Base-by-base conservation (phyloP, 2,329 filamentous ascomycete species). In the Diplodia intermedia region DNA sequence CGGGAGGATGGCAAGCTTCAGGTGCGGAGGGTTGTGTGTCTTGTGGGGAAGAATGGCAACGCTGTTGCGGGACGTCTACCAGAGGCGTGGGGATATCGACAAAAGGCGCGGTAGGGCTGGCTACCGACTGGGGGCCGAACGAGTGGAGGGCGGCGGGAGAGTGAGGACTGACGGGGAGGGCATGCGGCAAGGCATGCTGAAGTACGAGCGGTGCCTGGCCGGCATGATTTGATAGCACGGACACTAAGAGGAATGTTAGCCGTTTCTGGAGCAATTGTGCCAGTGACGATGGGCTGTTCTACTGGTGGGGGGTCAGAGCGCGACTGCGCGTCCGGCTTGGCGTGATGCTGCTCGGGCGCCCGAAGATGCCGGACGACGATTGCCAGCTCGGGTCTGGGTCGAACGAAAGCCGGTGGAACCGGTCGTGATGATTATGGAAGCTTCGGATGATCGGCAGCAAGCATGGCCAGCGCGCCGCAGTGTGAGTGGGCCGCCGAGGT, bases 141-240 rank as follows among this genome's bases (percentile, higher is more conserved):
- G 68, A 63, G 33, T 43, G 62, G 55, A 69, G 52, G 29, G 38
- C 26, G 60, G 60, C 33, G 60, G 67, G 57, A 40, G 67, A 31
- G 57, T 47, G 47, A 55, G 60, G 33, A 31, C 38, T 12, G 38
- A 55, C 43, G 33, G 54, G 40, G 54, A 23, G 43, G 38, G 50
- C 14, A 20, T 33, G 57, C 47, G 57, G 36, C 50, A 57, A 18
- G 49, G 31, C 49, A 33, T 60, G 60, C 53, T 47, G 57, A 67
- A 54, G 66, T 65, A 65, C 53, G 66, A 68, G 65, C 65, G 68
- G 68, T 67, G 54, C 68, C 68, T 69, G 68, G 40, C 43, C 68
- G 68, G 54, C 68, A 67, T 69, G 65, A 36, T 67, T 20, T 29
- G 40, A 36, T 26, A 67, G 47, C 29, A 55, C 53, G 18, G 67